Evolutionary conservation across 1,284 basidiomycete species (phyloP), one percentile per base, ranked within the genome.

Genomic region (Cystobasidium sp.): DNA sequence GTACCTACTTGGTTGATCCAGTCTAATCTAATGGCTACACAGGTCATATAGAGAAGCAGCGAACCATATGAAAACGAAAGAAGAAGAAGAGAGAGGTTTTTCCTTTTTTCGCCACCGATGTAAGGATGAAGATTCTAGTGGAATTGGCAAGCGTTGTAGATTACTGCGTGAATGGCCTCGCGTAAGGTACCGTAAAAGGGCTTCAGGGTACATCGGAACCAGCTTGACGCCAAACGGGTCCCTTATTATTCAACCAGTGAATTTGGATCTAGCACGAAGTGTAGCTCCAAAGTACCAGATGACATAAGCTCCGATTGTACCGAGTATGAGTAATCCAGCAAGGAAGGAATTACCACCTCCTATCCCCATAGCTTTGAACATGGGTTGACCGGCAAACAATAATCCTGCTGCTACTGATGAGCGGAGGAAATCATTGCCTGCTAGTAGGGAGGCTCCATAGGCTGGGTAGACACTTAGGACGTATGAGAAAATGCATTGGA

Each of bases 401-500:
- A 76, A 47, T 2, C 59, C 71, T 7, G 76, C 72, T 2, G 75
- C 75, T 39, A 39, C 16, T 49, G 70, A 63, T 0, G 75, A 75
- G 1, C 78, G 66, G 47, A 78, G 75, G 31, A 79, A 68, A 52
- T 76, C 78, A 52, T 78, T 78, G n/a, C 75, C 77, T 0, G 78
- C 78, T 41, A 78, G 76, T 46, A 76, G 68, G 1, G 72, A 72
- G 7, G 77, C 78, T 6, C 76, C 78, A 67, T 77, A 77, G 10
- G 43, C 47, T 22, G 68, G 62, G 61, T 77, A 70, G 8, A 55
- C 64, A 46, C 63, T 67, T 3, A 68, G 20, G 49, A 75, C 43
- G 46, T 64, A 64, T 16, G 62, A 43, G 69, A 75, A 43, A 16
- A 63, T 46, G 66, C 67, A 65, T 39, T 78, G 77, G 66, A 70